Base-by-base conservation (phyloP, 2,329 filamentous ascomycete species). In the Xylariaceae sp. region DNA sequence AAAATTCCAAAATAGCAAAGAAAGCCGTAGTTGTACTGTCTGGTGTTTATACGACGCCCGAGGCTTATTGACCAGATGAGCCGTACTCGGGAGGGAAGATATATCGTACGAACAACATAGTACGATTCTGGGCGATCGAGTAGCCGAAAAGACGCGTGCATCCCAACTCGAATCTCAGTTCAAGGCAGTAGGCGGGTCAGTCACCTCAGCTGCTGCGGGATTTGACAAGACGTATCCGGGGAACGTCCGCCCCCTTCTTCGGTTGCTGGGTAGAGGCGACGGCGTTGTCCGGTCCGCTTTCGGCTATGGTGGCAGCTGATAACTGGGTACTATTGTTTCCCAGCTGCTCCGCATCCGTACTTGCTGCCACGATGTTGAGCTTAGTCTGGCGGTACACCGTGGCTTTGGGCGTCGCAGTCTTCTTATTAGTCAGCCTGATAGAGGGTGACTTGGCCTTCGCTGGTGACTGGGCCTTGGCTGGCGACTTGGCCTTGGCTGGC, bases 121-220 rank as follows among this genome's bases (percentile, higher is more conserved):
- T n/a, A n/a, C n/a, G n/a, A n/a, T n/a, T n/a, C n/a, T n/a, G n/a
- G n/a, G n/a, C n/a, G n/a, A n/a, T n/a, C n/a, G n/a, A n/a, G n/a
- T n/a, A n/a, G 21, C 6, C 21, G 15, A 9, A 19, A 11, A 24
- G 11, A 24, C 11, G 21, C 21, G 7, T 7, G 21, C 21, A 24
- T 11, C 21, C 7, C 6, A 24, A 24, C 21, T 24, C 21, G 7
- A 11, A 24, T 11, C 6, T 24, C 11, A n/a, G n/a, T n/a, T n/a
- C n/a, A n/a, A n/a, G n/a, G n/a, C n/a, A n/a, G n/a, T n/a, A n/a
- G n/a, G n/a, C n/a, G n/a, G n/a, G n/a, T n/a, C n/a, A n/a, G n/a
- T n/a, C n/a, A 15, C 6, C 21, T 62, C 34, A 59, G 57, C 16
- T 62, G 9, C 23, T 27, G 57, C 39, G 61, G 61, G 33, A 65